These are phyloP conservation scores for Xylariomycetidae sp. DNA, from an alignment of 2,329 filamentous ascomycete species.

Conservation along the genomic window DNA sequence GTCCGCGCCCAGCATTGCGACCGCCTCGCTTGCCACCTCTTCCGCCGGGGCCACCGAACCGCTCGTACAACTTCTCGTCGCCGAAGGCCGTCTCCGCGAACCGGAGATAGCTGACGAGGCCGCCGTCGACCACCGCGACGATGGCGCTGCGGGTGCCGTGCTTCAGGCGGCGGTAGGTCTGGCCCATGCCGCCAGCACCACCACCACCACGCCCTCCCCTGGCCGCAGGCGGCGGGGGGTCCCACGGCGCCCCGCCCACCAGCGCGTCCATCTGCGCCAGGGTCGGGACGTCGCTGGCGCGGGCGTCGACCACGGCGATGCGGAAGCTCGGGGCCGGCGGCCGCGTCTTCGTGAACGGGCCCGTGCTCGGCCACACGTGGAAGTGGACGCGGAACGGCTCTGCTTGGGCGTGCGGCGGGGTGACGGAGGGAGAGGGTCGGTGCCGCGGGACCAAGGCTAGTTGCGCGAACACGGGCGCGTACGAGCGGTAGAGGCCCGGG, in stretches of 20 bases:
- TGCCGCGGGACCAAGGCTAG: constrained; percentile 69
- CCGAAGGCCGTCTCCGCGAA: constrained; percentile 76
- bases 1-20: constrained; percentile 12
- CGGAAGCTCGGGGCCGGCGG: constrained; percentile 78
- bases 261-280: constrained; percentile 65
- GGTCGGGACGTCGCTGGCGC: constrained; percentile 64
- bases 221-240: constrained; percentile 43
- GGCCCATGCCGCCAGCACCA: constrained; percentile 28
- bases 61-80: constrained; percentile 64
- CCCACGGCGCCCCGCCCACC: constrained; percentile 66
- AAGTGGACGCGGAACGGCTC: constrained; percentile 68
- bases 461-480: constrained; percentile 67
- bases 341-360: constrained; percentile 68
- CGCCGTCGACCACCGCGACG: constrained; percentile 82
- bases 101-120: constrained; percentile 80
- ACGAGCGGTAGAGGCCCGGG: constrained; percentile 60
- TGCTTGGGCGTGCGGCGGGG: constrained; percentile 17
- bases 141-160: constrained; percentile 80
- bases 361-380: constrained; percentile 72
- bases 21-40: constrained; percentile 17
- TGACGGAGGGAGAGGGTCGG: constrained; percentile 40
- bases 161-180: constrained; percentile 66
- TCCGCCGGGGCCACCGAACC: constrained; percentile 35
- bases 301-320: constrained; percentile 74
- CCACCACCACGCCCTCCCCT: constrained; percentile 37